Conservation (phyloP, 2,329 filamentous ascomycete genomes). For the Cytospora piceae region DNA sequence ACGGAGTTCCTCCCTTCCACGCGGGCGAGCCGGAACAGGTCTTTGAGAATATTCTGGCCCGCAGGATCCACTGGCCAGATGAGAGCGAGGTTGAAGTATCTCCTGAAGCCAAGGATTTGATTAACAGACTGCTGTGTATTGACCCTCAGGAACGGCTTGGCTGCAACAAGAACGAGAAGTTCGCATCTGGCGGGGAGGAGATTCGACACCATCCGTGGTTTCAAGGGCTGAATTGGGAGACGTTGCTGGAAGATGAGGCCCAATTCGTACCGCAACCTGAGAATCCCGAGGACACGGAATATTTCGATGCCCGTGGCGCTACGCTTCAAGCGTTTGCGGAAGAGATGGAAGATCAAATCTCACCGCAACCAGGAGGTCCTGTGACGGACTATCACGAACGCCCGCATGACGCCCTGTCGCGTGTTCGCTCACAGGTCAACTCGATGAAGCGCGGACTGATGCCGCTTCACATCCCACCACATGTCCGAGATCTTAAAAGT, state of each 20-base stretch:
- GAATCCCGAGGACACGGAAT: constrained; percentile 96
- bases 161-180: constrained; percentile 83
- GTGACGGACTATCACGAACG: constrained; percentile 81
- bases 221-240: constrained; percentile 83
- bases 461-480: constrained; percentile 93
- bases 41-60: constrained; percentile 92
- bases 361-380: constrained; percentile 71
- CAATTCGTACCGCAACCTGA: constrained; percentile 92
- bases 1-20: constrained; percentile 92
- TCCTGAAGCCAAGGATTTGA: constrained; percentile 87
- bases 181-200: constrained; percentile 81
- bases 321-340: constrained; percentile 91
- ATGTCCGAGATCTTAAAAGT: constrained; percentile 88
- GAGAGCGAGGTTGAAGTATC: constrained; percentile 80
- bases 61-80: constrained; percentile 90
- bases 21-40: constrained; percentile 88
- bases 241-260: constrained; percentile 89
- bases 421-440: constrained; percentile 84
- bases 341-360: constrained; percentile 87
- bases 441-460: constrained; percentile 89
- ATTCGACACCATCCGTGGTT: constrained; percentile 93
- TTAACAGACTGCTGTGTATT: constrained; percentile 87
- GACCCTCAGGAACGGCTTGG: constrained; percentile 83
- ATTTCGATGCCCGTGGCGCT: constrained; percentile 91
- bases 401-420: constrained; percentile 91